Base-by-base conservation (phyloP, 2,329 filamentous ascomycete genomes). In the Xylariaceae sp. region DNA sequence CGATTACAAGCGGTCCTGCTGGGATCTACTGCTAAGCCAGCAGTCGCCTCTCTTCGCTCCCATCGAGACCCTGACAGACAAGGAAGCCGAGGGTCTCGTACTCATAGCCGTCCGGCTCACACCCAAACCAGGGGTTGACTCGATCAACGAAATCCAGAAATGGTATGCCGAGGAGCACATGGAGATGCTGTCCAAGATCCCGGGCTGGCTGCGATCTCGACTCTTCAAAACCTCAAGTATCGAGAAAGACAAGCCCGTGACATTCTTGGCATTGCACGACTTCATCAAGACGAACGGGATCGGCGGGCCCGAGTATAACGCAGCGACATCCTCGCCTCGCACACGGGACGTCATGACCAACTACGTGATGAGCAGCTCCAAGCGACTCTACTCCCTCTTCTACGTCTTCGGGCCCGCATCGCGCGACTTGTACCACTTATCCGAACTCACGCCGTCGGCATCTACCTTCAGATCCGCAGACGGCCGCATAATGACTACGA, bases 151-250 rank as follows among this genome's bases (percentile, higher is more conserved):
- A 50, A 78, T 87, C 57, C 74, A 80, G 57, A 84, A 80, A 70
- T 95, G 89, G 89, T 88, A 89, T 69, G 75, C 82, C 35, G 84
- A 92, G 62, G 89, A 94, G 71, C 89, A 94, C 71, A 79, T 88
- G 17, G 78, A 80, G 2, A 82, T 92, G 81, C 71, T 95, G 59
- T 78, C 86, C 62, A 88, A 88, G 68, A 82, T 92, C 0, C 87
- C 89, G 0, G 91, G 91, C 3, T 96, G 90, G 89, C 75, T 89
- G 60, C 84, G 90, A 44, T 88, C 87, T 13, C 81, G 90, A 45
- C 76, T 88, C 48, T 92, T 88, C 73, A 81, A 83, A 59, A 88
- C 88, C 2, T 87, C 86, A 0, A 78, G 78, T 37, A 77, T 91
- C 2, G 76, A 81, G 5, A 69, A 75, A 30, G 76, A 77, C 15